Conservation (phyloP, 139 green algal species). For the Chlorella sp. region DNA sequence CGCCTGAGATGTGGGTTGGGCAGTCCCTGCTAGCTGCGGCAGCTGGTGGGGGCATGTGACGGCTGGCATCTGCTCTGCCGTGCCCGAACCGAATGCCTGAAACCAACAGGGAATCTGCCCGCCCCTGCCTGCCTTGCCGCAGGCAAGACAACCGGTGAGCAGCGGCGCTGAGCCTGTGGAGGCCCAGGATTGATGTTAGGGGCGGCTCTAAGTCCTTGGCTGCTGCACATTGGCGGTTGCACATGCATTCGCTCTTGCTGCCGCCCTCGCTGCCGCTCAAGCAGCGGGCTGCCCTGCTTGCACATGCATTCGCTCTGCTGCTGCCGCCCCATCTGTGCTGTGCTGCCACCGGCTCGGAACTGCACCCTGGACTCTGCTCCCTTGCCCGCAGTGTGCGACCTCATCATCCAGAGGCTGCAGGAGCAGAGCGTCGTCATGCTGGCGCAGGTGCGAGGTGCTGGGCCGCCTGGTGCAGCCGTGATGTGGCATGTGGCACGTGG, state of each 20-base stretch:
- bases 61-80: not conserved
- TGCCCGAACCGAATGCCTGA: no score
- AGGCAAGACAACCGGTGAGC: constrained; percentile 26
- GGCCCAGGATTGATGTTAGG: no score
- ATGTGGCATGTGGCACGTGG: no score
- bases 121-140: not conserved
- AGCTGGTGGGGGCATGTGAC: no score
- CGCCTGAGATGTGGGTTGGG: no score
- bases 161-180: not conserved
- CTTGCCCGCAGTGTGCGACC: constrained; percentile 84
- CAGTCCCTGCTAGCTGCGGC: no score
- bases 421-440: constrained; percentile 91
- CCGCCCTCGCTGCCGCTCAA: not conserved
- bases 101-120: no score
- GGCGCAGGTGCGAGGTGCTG: constrained; percentile 58
- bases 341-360: not conserved
- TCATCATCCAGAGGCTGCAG: constrained; percentile 91
- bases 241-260: not conserved
- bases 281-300: not conserved
- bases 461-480: no score
- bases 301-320: not conserved
- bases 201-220: no score
- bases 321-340: not conserved
- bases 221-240: no score
- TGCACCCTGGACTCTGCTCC: not conserved